A percentile compares a stretch with the other conserved stretches of the same genome.
Conservation (phyloP, 148 eudicot genomes). For the Arbutus unedo region DNA sequence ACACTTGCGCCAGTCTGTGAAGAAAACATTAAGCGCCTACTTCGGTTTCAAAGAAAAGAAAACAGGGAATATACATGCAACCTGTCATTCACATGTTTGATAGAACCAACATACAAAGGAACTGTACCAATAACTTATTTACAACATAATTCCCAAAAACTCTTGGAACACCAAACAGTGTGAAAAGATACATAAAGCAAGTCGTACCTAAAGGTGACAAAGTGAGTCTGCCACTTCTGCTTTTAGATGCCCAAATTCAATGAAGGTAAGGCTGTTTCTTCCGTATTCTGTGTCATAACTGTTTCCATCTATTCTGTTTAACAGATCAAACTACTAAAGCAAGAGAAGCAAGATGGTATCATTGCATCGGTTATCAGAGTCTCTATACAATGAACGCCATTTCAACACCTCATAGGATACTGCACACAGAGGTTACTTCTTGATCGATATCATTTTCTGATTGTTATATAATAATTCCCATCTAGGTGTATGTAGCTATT, state of each 20-base stretch:
- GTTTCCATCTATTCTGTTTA: background rate
- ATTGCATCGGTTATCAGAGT: background rate
- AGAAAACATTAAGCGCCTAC: background rate
- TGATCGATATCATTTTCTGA: background rate
- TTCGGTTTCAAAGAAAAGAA: background rate
- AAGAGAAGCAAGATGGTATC: background rate
- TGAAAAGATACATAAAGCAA: background rate
- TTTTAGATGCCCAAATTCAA: background rate
- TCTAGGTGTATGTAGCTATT: background rate
- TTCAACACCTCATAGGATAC: background rate
- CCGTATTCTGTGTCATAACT: background rate
- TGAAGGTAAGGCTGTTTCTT: background rate
- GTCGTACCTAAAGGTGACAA: no score
- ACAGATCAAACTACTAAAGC: background rate
- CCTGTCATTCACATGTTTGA: background rate
- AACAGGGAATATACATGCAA: background rate
- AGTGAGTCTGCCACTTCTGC: no score
- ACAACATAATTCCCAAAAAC: background rate
- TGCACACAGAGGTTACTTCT: background rate
- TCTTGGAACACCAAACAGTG: background rate
- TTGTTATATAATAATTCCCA: background rate
- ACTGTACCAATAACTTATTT: background rate
- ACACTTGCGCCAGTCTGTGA: background rate
- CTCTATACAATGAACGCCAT: background rate
- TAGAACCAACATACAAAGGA: background rate